Conservation (phyloP, 768 basidiomycete species). For the Leccinum incarnatum region DNA sequence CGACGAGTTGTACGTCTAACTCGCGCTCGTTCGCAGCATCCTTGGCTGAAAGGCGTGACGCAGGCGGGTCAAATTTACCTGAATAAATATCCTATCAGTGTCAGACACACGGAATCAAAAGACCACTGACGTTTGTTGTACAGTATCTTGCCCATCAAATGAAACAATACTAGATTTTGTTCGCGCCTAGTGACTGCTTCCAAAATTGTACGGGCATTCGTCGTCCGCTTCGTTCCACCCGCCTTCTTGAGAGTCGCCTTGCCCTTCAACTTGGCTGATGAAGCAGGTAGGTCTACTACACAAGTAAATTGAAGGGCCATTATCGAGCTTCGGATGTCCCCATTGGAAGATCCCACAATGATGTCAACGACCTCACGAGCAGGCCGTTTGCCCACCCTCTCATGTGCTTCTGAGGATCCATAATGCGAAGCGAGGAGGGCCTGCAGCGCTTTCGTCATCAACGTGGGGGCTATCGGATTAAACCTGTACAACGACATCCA, state of each 20-base stretch:
- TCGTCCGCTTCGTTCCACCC: conserved; percentile 14
- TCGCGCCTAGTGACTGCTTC: conserved; percentile 81
- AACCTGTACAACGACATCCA: conserved; percentile 51
- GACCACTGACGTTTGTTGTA: conserved; percentile 81
- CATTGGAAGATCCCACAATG: conserved; percentile 77
- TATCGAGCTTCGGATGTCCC: conserved; percentile 90
- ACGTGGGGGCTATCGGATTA: conserved; percentile 87
- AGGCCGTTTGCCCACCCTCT: conserved; percentile 35
- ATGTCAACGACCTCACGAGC: conserved; percentile 69
- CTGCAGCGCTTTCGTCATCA: conserved; percentile 77
- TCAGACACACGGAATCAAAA: background rate
- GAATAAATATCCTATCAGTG: conserved; percentile 8
- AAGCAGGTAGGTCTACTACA: conserved; percentile 35
- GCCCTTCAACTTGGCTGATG: conserved; percentile 18
- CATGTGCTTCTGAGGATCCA: conserved; percentile 23
- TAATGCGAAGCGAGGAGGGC: conserved; percentile 51
- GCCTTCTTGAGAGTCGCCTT: conserved; percentile 34
- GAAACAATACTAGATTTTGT: conserved; percentile 84
- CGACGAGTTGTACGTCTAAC: conserved; percentile 51
- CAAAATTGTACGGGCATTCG: conserved; percentile 41
- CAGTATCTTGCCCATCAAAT: conserved; percentile 87
- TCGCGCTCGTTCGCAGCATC: conserved; percentile 62
- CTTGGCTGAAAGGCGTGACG: conserved; percentile 52
- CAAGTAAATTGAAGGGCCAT: conserved; percentile 92
- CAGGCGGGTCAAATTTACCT: conserved; percentile 77